phyloP scores from a whole-genome alignment of 176 grass and related monocot genomes.

The Carex kokanica region DNA sequence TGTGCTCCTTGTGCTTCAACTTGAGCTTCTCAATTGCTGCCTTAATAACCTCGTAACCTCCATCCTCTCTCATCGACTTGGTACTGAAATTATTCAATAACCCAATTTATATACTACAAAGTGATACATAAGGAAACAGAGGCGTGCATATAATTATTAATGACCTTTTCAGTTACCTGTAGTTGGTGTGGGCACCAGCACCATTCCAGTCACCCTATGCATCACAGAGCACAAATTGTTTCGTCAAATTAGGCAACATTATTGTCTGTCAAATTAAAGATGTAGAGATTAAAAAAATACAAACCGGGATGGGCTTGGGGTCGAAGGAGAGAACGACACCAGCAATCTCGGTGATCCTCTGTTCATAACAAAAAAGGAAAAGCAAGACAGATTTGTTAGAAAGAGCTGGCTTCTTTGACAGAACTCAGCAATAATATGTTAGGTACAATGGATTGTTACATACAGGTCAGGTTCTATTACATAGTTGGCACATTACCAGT shows the following conservation, averaged over 20 bases:
- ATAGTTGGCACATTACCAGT: background rate
- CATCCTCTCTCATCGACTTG: slow-evolving; percentile 89
- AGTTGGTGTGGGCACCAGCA: slow-evolving; percentile 90
- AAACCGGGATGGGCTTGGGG: slow-evolving; percentile 79
- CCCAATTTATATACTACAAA: background rate
- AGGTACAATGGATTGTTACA: background rate
- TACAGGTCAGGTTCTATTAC: background rate
- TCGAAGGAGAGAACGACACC: slow-evolving; percentile 86
- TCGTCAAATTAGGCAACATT: background rate
- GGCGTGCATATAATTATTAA: background rate
- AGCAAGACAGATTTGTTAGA: background rate
- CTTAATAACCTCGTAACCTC: slow-evolving; percentile 80
- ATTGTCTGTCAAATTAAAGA: background rate
- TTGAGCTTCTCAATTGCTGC: slow-evolving; percentile 73
- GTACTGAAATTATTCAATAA: slow-evolving; percentile 45
- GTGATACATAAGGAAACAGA: background rate
- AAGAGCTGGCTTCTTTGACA: background rate
- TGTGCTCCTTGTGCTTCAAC: slow-evolving; percentile 75
- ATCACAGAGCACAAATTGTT: background rate
- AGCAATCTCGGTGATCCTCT: slow-evolving; percentile 98
- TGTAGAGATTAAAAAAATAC: background rate
- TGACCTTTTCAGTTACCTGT: slow-evolving; percentile 41
- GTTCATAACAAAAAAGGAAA: background rate
- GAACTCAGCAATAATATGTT: background rate
- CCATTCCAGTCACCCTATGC: slow-evolving; percentile 92